Evolutionary conservation across 768 basidiomycete species (phyloP).

Genomic region (Xerocomellus intermedius): DNA sequence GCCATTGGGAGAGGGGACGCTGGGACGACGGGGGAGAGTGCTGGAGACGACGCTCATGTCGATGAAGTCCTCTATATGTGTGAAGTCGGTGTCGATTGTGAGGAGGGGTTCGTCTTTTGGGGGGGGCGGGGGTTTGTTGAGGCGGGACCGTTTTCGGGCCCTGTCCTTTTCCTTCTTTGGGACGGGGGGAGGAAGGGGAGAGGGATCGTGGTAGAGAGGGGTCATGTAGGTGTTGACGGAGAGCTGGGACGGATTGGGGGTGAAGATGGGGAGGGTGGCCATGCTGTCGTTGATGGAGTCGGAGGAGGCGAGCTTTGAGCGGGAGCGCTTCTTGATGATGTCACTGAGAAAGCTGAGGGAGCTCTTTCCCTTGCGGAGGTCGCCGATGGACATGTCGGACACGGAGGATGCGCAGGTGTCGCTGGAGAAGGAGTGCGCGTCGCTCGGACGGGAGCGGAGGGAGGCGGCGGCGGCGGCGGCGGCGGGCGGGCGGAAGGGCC

Average conservation of each 20-base stretch:
- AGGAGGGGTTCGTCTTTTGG: constrained; percentile 30
- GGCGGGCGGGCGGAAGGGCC: constrained; percentile 33
- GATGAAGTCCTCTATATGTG: constrained; percentile 82
- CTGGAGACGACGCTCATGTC: constrained; percentile 32
- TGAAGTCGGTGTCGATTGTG: constrained; percentile 32
- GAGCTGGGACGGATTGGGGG: constrained; percentile 35
- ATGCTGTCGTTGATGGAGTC: constrained; percentile 25
- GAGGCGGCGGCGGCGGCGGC: constrained; percentile 32
- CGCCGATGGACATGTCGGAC: constrained; percentile 36
- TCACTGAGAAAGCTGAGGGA: constrained; percentile 42
- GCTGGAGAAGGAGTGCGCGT: constrained; percentile 27
- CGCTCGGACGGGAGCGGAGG: constrained; percentile 29
- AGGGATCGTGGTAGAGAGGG: neutral
- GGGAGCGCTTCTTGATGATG: constrained; percentile 39
- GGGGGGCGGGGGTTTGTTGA: constrained; percentile 23
- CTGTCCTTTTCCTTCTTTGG: constrained; percentile 32
- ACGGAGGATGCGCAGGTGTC: constrained; percentile 31
- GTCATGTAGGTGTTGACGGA: constrained; percentile 23
- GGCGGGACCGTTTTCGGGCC: constrained; percentile 17
- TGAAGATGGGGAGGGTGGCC: constrained; percentile 37
- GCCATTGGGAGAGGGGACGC: constrained; percentile 14
- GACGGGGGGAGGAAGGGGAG: constrained; percentile 1
- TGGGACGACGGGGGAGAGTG: constrained; percentile 16
- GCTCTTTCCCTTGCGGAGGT: constrained; percentile 47
- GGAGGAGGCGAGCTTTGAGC: constrained; percentile 40